Percentiles rank a stretch among this genome's conserved stretches.
phyloP scores from a whole-genome alignment of 306 rosid genomes.

The Cicer chorassanicum region DNA sequence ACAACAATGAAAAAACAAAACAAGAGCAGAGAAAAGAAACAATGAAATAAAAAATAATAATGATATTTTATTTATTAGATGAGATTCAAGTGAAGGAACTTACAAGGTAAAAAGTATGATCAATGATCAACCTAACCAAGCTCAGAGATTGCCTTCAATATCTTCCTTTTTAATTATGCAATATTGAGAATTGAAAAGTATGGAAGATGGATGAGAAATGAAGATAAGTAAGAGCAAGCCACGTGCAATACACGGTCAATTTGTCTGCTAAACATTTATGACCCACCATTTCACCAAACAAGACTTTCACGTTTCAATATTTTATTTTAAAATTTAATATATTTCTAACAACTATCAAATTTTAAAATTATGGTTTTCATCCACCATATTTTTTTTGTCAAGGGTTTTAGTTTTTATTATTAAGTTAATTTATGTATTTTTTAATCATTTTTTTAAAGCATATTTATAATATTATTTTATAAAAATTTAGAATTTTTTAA shows the following conservation, averaged over 20 bases:
- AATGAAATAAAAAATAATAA: background rate
- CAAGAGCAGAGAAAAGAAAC: constrained; percentile 13
- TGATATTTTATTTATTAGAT: background rate
- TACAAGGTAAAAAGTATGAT: constrained; percentile 30
- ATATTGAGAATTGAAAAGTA: constrained; percentile 21
- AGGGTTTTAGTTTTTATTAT: too few species aligned
- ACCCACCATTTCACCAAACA: constrained; percentile 21
- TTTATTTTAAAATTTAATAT: too few species aligned
- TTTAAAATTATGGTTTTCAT: too few species aligned
- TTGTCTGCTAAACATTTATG: background rate
- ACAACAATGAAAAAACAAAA: background rate
- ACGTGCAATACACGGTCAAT: constrained; percentile 15
- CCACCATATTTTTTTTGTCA: too few species aligned
- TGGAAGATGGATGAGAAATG: background rate
- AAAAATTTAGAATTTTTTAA: too few species aligned
- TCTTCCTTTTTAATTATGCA: background rate
- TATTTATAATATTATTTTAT: too few species aligned
- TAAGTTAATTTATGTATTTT: too few species aligned
- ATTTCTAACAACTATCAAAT: too few species aligned
- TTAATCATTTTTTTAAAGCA: too few species aligned
- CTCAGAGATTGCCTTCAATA: background rate
- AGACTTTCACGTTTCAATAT: background rate
- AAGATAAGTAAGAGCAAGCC: constrained; percentile 23
- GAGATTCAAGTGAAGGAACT: constrained; percentile 33
- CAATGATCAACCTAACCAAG: background rate